Evolutionary conservation across 345 rosid genomes (phyloP).

Genomic region (Hibiscus syriacus): DNA sequence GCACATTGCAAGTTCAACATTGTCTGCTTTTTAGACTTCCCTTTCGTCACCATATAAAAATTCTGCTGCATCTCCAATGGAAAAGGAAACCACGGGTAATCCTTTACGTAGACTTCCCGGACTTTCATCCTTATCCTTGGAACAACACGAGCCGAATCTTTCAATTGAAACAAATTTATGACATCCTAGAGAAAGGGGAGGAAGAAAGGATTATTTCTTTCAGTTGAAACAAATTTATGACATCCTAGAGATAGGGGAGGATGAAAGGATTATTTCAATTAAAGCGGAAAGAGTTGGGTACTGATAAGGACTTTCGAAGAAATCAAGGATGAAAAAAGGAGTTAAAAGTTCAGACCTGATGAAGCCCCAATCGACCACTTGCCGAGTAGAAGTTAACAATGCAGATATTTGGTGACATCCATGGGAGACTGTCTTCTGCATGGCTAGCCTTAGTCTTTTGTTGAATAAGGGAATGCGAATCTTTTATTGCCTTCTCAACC

Average conservation of each 20-base stretch:
- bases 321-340: neutral
- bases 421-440: constrained; percentile 41
- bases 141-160: neutral
- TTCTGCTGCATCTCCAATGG: constrained; percentile 70
- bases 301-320: neutral
- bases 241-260: neutral
- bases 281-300: neutral
- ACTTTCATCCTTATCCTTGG: constrained; percentile 77
- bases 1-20: constrained; percentile 42
- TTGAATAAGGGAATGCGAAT: constrained; percentile 35
- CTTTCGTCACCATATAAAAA: constrained; percentile 48
- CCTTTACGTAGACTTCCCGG: constrained; percentile 36
- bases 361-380: constrained; percentile 76
- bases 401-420: constrained; percentile 61
- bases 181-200: too few species aligned
- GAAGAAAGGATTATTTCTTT: too few species aligned
- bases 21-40: constrained; percentile 34
- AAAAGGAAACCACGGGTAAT: constrained; percentile 72
- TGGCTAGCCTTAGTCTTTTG: constrained; percentile 5
- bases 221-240: neutral
- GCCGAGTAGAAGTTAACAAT: constrained; percentile 69
- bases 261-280: neutral
- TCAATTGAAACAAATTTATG: too few species aligned
- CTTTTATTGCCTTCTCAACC: constrained; percentile 48
- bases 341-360: constrained; percentile 48